Conservation (phyloP, 2,329 filamentous ascomycete species). For the Paracoccidioides brasiliensis region DNA sequence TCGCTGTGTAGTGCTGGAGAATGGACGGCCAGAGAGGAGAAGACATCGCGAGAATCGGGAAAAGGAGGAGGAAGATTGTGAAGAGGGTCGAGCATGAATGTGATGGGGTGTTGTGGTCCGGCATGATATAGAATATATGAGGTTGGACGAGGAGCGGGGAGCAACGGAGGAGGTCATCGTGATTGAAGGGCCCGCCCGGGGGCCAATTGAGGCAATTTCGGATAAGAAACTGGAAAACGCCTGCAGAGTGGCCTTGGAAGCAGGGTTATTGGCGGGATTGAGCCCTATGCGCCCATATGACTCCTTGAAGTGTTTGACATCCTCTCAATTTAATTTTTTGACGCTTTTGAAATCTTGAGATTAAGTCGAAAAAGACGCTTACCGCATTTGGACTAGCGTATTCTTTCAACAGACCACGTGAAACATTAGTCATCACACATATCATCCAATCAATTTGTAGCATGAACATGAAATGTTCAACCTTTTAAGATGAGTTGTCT, state of each 20-base stretch:
- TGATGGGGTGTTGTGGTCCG: conserved; percentile 9
- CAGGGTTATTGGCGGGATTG: no score
- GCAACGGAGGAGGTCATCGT: conserved; percentile 3
- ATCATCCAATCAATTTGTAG: no score
- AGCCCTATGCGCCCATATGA: no score
- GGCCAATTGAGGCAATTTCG: conserved; percentile 19
- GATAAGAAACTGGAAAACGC: neutral
- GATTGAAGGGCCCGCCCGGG: conserved; percentile 17
- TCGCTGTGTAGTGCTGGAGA: conserved; percentile 20
- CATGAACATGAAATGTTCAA: no score
- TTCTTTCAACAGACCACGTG: no score
- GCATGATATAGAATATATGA: conserved; percentile 8
- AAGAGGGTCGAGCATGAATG: conserved; percentile 5
- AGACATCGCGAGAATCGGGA: conserved; percentile 13
- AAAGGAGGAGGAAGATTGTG: conserved; percentile 2
- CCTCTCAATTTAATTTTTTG: neutral
- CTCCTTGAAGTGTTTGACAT: neutral
- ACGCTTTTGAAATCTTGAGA: neutral
- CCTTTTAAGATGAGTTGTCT: no score
- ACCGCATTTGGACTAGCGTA: neutral
- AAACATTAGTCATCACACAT: no score
- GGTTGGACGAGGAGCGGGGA: conserved; percentile 12
- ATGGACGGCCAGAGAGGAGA: conserved; percentile 17
- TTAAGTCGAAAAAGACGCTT: neutral
- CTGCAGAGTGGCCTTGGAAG: neutral